phyloP scores from a whole-genome alignment of 441 rosid genomes.

The Adansonia grandidieri region DNA sequence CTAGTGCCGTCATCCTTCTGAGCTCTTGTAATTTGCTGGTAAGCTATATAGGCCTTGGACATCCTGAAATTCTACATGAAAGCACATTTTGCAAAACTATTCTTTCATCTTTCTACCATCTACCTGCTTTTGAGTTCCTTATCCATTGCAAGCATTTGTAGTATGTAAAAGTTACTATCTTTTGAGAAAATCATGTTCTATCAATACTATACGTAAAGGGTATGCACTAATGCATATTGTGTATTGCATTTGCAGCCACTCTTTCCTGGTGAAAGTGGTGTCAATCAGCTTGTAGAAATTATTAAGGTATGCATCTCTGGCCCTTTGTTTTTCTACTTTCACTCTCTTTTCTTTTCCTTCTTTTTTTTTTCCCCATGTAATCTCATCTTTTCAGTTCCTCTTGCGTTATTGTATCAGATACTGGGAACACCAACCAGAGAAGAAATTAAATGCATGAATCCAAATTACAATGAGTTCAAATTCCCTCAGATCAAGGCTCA shows the following conservation, averaged over 20 bases:
- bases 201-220: neutral
- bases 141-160: neutral
- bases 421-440: constrained; percentile 87
- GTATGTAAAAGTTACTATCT: neutral
- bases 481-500: constrained; percentile 91
- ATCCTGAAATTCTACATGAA: constrained; percentile 10
- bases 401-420: constrained; percentile 46
- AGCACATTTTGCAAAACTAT: constrained; percentile 12
- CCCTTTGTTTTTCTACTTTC: constrained; percentile 1
- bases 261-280: constrained; percentile 94
- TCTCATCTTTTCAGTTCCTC: constrained; percentile 50
- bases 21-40: neutral
- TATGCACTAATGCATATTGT: neutral
- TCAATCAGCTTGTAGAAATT: constrained; percentile 86
- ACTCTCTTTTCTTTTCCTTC: neutral
- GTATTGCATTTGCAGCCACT: constrained; percentile 61
- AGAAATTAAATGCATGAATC: constrained; percentile 93
- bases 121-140: neutral
- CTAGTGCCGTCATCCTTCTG: neutral
- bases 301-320: constrained; percentile 56
- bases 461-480: constrained; percentile 87
- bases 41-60: neutral
- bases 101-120: neutral
- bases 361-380: neutral
- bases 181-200: neutral